Conservation (phyloP, 1,139 yeast genomes). For the Kodamaea alishanica region DNA sequence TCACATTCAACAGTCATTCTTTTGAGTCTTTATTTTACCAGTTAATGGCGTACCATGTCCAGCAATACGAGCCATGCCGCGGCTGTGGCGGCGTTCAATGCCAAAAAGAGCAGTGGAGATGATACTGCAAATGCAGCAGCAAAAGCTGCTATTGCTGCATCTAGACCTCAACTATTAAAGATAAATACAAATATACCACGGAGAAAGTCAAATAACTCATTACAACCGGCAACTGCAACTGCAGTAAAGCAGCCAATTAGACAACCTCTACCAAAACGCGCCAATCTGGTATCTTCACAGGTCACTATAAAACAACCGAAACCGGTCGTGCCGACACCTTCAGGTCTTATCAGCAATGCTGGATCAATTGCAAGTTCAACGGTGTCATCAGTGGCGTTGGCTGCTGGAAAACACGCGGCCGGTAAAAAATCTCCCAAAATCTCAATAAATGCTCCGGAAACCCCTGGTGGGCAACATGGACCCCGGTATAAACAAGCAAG, state of each 20-base stretch:
- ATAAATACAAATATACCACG: no score
- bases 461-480: no score
- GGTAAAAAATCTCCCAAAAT: background rate
- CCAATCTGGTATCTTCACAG: background rate
- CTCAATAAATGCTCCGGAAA: no score
- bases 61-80: slow-evolving; percentile 19
- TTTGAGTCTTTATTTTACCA: background rate
- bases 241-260: background rate
- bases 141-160: no score
- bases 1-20: no score
- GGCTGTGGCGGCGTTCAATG: slow-evolving; percentile 21
- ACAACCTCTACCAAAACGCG: slow-evolving; percentile 1
- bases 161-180: no score
- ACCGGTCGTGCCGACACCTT: no score
- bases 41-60: slow-evolving; percentile 6
- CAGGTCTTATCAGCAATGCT: slow-evolving; percentile 1
- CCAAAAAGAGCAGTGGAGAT: slow-evolving; percentile 5
- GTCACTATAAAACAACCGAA: no score
- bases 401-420: slow-evolving; percentile 8
- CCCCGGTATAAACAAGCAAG: no score
- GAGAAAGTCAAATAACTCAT: background rate
- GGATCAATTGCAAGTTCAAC: slow-evolving; percentile 2
- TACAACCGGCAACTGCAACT: background rate
- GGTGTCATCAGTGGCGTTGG: slow-evolving; percentile 4
- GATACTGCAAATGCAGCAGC: background rate